Percentiles rank a stretch among this genome's conserved stretches.
These are phyloP conservation scores for Wickerhamomyces bisporus DNA, from an alignment of 805 yeast species.

Conservation along the genomic window DNA sequence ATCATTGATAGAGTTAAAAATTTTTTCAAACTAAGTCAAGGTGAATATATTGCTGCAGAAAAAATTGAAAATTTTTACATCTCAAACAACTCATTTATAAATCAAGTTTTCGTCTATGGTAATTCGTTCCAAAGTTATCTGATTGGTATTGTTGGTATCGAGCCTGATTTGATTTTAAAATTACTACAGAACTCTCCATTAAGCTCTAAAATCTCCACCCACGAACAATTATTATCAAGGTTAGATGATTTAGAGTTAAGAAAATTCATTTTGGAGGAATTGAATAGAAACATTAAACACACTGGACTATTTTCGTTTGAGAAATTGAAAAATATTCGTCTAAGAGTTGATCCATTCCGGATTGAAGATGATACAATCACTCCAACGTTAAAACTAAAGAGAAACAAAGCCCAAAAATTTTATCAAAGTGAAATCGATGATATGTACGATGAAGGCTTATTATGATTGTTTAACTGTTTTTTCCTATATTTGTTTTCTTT, in stretches of 20 bases:
- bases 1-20: conserved; percentile 76
- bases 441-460: conserved; percentile 40
- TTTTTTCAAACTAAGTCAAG: conserved; percentile 65
- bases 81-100: conserved; percentile 42
- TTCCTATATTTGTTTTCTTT: neutral
- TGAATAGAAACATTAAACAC: conserved; percentile 33
- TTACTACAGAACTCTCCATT: conserved; percentile 10
- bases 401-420: conserved; percentile 47
- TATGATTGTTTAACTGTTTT: conserved; percentile 1
- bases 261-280: conserved; percentile 28
- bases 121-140: conserved; percentile 51
- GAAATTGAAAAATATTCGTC: conserved; percentile 39
- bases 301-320: conserved; percentile 45
- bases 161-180: conserved; percentile 32
- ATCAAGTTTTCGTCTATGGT: conserved; percentile 61
- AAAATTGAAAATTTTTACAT: conserved; percentile 63
- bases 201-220: conserved; percentile 12
- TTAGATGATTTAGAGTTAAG: conserved; percentile 30
- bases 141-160: conserved; percentile 61
- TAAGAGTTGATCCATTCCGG: conserved; percentile 48
- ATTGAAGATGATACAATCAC: conserved; percentile 50
- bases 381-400: conserved; percentile 50
- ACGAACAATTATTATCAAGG: conserved; percentile 17
- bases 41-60: conserved; percentile 72
- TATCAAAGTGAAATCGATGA: conserved; percentile 35